Percentiles rank a stretch among this genome's conserved stretches.
phyloP scores from a whole-genome alignment of 208 protist species.

The Herpetomonas muscarum region DNA sequence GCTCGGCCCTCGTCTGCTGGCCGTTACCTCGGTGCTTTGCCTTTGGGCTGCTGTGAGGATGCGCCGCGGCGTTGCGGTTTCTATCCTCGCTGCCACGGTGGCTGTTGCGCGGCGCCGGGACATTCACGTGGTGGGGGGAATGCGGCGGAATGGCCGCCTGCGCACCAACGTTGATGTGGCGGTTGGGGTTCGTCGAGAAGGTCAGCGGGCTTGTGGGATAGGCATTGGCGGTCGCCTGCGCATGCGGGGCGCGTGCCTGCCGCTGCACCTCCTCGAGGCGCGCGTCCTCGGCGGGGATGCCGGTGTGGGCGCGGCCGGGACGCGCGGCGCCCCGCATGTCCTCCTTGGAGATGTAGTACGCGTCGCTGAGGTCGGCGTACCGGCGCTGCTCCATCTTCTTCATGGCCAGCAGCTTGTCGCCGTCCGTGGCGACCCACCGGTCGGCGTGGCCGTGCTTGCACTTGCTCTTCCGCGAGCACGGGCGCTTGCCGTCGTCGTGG shows the following conservation, averaged over 20 bases:
- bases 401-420: slow-evolving; percentile 16
- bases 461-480: slow-evolving; percentile 59
- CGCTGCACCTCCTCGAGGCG: not conserved
- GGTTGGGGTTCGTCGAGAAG: slow-evolving; percentile 1
- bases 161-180: not conserved
- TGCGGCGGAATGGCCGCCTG: too few species aligned
- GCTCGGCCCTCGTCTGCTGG: too few species aligned
- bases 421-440: slow-evolving; percentile 46
- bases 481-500: slow-evolving; percentile 49
- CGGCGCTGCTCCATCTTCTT: not conserved
- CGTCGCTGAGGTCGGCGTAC: not conserved
- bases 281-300: slow-evolving; percentile 18
- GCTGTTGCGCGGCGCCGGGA: too few species aligned
- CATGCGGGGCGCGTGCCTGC: not conserved
- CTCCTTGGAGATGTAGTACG: slow-evolving; percentile 11
- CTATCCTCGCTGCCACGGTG: too few species aligned
- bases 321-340: slow-evolving; percentile 8
- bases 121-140: too few species aligned
- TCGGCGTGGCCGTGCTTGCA: slow-evolving; percentile 54
- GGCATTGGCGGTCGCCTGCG: not conserved
- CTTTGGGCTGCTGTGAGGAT: too few species aligned
- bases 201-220: not conserved
- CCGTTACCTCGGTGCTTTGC: too few species aligned
- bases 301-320: slow-evolving; percentile 20
- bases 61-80: too few species aligned